phyloP scores from a whole-genome alignment of 106 monocot genomes.

The Agapanthus africanus region DNA sequence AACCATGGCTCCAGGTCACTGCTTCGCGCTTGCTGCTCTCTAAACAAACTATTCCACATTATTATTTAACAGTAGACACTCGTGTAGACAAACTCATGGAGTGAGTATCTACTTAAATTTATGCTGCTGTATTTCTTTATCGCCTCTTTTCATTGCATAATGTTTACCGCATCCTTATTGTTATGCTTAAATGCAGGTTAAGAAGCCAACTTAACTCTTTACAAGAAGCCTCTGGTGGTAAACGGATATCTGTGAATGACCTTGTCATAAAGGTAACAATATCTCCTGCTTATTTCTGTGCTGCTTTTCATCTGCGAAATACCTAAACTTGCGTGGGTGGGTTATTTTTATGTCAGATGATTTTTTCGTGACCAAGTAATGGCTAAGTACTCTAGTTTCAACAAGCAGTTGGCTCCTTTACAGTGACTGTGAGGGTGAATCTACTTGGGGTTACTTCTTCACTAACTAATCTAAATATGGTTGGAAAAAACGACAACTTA shows the following conservation, averaged over 20 bases:
- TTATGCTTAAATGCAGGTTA: slow-evolving; percentile 37
- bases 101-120: slow-evolving; percentile 33
- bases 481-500: no score
- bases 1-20: no score
- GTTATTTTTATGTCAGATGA: no score
- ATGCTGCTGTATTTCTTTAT: not conserved
- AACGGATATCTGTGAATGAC: slow-evolving; percentile 88
- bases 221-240: slow-evolving; percentile 84
- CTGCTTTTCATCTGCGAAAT: slow-evolving; percentile 2
- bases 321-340: no score
- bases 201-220: slow-evolving; percentile 67
- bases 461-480: no score
- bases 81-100: slow-evolving; percentile 87
- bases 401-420: no score
- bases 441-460: no score
- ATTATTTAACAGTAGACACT: slow-evolving; percentile 88
- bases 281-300: not conserved
- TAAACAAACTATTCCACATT: slow-evolving; percentile 98
- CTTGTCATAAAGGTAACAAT: slow-evolving; percentile 88
- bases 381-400: no score
- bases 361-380: no score
- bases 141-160: slow-evolving; percentile 1
- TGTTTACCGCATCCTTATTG: not conserved
- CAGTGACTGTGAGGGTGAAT: no score
- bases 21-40: slow-evolving; percentile 84